These are phyloP conservation scores for Elaeis guineensis DNA, from an alignment of 176 grass and related monocot genomes.

Conservation along the genomic window DNA sequence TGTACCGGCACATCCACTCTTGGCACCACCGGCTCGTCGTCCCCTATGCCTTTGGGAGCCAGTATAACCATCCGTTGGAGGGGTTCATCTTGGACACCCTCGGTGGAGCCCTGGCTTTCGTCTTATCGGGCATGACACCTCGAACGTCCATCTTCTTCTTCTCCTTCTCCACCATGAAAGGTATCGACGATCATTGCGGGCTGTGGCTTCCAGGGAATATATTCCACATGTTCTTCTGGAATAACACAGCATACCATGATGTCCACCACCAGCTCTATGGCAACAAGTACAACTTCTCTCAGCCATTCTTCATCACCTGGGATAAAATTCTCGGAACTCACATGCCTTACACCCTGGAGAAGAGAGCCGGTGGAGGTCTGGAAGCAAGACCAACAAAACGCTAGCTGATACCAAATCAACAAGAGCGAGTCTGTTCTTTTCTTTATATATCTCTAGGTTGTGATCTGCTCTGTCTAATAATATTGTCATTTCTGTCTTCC, in stretches of 20 bases:
- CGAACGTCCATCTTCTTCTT: conserved; percentile 6
- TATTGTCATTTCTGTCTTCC: too few species aligned
- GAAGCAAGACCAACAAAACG: not conserved
- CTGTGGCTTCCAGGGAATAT: not conserved
- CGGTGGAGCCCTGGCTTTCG: not conserved
- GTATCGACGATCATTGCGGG: conserved; percentile 4
- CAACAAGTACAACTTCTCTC: conserved; percentile 6
- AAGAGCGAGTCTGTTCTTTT: too few species aligned
- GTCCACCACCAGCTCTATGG: conserved; percentile 1
- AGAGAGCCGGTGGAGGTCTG: not conserved
- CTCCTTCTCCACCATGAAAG: conserved; percentile 10
- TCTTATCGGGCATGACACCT: not conserved
- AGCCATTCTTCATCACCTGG: conserved; percentile 9
- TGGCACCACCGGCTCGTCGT: conserved; percentile 10
- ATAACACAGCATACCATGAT: conserved; percentile 1
- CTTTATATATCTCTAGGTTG: too few species aligned
- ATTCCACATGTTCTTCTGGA: conserved; percentile 6
- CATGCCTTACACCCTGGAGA: not conserved
- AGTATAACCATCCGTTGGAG: conserved; percentile 6
- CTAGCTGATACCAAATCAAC: too few species aligned
- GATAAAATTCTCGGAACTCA: conserved; percentile 6
- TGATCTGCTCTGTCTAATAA: too few species aligned
- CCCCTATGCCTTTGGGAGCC: conserved; percentile 5
- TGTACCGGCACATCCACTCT: conserved; percentile 4
- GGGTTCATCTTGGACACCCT: conserved; percentile 1